Evolutionary conservation across 139 green algal species (phyloP).

Genomic region (Tetradesmus obliquus): DNA sequence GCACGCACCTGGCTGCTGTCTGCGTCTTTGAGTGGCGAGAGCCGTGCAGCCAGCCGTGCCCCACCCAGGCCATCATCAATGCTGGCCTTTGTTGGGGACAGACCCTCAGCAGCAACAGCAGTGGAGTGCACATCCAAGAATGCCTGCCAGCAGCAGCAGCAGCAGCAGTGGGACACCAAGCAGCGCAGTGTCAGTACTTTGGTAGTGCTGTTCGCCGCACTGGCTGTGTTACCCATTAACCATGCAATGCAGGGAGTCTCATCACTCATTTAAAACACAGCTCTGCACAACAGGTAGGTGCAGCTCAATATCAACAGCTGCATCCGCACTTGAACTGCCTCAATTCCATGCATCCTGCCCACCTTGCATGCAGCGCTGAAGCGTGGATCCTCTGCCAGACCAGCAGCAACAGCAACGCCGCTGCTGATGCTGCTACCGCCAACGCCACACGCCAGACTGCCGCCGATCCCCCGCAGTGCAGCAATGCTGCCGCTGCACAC

Average conservation of each 20-base stretch:
- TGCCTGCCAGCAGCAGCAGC: neutral
- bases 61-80: neutral
- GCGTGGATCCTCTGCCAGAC: neutral
- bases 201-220: too few relatives aligned
- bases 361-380: slow-evolving; percentile 18
- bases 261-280: too few relatives aligned
- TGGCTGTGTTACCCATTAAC: too few relatives aligned
- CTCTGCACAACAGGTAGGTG: too few relatives aligned
- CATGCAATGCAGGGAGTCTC: too few relatives aligned
- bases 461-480: neutral
- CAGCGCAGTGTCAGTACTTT: neutral
- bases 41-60: neutral
- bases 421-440: neutral
- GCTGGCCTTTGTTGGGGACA: neutral
- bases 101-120: neutral
- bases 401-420: neutral
- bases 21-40: slow-evolving; percentile 14
- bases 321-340: too few relatives aligned
- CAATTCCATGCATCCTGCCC: too few relatives aligned
- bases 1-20: slow-evolving; percentile 18
- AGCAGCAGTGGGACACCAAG: neutral
- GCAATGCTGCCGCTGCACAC: neutral
- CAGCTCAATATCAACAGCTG: too few relatives aligned
- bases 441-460: neutral
- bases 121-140: neutral